These are phyloP conservation scores for Musa schizocarpa DNA, from an alignment of 176 grass and related monocot genomes.

Conservation along the genomic window DNA sequence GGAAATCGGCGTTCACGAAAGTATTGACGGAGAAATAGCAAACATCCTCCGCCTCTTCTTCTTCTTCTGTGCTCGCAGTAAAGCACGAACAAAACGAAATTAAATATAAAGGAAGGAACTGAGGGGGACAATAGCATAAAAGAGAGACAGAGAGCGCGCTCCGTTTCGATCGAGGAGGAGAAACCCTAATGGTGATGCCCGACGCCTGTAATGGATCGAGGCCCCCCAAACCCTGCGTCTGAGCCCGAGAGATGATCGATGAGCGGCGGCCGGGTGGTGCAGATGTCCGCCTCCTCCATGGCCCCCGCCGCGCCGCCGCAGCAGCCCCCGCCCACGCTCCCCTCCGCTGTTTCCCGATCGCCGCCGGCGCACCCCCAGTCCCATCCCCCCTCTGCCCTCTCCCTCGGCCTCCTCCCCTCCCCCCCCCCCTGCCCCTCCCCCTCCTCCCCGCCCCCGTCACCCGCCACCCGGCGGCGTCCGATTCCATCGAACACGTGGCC, in stretches of 20 bases:
- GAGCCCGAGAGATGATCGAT: constrained; percentile 2
- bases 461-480: not conserved
- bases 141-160: not conserved
- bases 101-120: too few relatives aligned
- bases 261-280: constrained; percentile 9
- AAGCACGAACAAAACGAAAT: too few relatives aligned
- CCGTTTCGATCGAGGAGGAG: not conserved
- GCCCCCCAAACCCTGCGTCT: not conserved
- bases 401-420: constrained; percentile 9
- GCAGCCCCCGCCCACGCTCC: constrained; percentile 14
- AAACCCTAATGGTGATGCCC: constrained; percentile 7
- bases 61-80: too few relatives aligned
- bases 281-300: constrained; percentile 12
- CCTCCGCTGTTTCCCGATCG: not conserved
- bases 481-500: not conserved
- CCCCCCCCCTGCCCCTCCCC: not conserved
- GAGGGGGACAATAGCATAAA: not conserved
- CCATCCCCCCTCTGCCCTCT: constrained; percentile 1
- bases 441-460: not conserved
- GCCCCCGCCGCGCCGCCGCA: constrained; percentile 3
- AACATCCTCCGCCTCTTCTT: too few relatives aligned
- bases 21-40: too few relatives aligned
- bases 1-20: too few relatives aligned
- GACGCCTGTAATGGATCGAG: not conserved
- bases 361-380: not conserved